Evolutionary conservation across 2,329 filamentous ascomycete genomes (phyloP).

Genomic region (Teratosphaeria destructans): DNA sequence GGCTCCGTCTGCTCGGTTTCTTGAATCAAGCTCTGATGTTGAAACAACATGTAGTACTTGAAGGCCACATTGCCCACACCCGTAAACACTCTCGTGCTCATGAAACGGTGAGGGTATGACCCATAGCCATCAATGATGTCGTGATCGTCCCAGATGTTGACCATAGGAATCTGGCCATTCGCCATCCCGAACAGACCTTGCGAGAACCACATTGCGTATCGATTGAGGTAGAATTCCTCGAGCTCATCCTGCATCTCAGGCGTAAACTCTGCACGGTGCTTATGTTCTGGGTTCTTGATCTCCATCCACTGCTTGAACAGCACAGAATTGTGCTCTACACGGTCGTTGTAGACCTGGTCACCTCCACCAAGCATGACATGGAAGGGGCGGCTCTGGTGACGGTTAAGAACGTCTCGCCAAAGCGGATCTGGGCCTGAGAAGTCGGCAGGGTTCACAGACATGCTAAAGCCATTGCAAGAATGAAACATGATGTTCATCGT

Average conservation of each 20-base stretch:
- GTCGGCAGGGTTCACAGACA: constrained; percentile 63
- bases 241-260: constrained; percentile 77
- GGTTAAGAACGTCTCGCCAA: constrained; percentile 93
- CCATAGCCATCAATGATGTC: constrained; percentile 64
- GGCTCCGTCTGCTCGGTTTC: constrained; percentile 79
- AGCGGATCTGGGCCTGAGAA: constrained; percentile 90
- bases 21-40: constrained; percentile 76
- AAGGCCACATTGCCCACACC: constrained; percentile 85
- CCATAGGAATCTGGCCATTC: constrained; percentile 90
- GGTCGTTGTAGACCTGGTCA: constrained; percentile 94
- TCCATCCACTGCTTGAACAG: constrained; percentile 77
- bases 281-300: constrained; percentile 68
- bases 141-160: constrained; percentile 97
- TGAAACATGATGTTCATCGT: constrained; percentile 99
- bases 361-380: constrained; percentile 98
- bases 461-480: constrained; percentile 91
- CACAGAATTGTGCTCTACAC: constrained; percentile 61
- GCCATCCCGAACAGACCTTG: constrained; percentile 90
- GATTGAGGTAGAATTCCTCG: constrained; percentile 76
- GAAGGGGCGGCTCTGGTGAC: constrained; percentile 82
- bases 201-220: constrained; percentile 92
- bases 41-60: constrained; percentile 98
- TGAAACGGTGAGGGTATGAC: constrained; percentile 84
- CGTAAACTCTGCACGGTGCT: constrained; percentile 69
- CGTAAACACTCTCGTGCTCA: constrained; percentile 79